Conservation (phyloP, 805 yeast species). For the Yamadazyma kitorensis region DNA sequence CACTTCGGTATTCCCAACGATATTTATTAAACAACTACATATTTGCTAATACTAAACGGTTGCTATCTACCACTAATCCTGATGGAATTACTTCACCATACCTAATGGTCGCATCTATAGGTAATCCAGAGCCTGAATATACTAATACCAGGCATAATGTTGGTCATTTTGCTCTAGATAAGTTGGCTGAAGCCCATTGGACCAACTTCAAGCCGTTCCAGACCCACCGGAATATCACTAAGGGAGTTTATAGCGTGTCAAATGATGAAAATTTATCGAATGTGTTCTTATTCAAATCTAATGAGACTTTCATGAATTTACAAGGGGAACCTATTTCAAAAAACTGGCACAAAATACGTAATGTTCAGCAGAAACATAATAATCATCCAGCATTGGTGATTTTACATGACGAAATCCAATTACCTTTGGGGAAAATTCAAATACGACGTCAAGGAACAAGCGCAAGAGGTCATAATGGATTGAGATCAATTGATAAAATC, state of each 20-base stretch:
- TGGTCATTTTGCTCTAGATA: conserved; percentile 57
- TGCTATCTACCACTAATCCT: neutral
- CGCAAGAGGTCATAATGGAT: conserved; percentile 83
- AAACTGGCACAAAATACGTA: conserved; percentile 42
- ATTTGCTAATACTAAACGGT: neutral
- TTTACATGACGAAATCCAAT: conserved; percentile 76
- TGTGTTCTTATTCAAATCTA: conserved; percentile 45
- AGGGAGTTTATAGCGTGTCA: conserved; percentile 20
- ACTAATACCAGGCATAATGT: conserved; percentile 71
- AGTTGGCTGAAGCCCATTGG: conserved; percentile 25
- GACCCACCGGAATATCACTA: conserved; percentile 18
- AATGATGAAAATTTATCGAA: conserved; percentile 20
- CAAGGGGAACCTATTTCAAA: conserved; percentile 59
- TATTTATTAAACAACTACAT: neutral
- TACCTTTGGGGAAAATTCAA: conserved; percentile 64
- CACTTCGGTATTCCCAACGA: neutral
- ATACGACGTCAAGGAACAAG: conserved; percentile 58
- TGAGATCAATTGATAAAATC: conserved; percentile 51
- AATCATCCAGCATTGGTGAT: conserved; percentile 47
- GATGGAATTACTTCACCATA: conserved; percentile 4
- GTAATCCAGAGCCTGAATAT: conserved; percentile 71
- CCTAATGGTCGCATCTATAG: conserved; percentile 52
- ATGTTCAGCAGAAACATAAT: conserved; percentile 15
- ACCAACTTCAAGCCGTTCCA: conserved; percentile 15
- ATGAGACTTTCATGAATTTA: conserved; percentile 64